Evolutionary conservation across 1,139 yeast species (phyloP).

Genomic region (Saccharomycopsis hybrid): DNA sequence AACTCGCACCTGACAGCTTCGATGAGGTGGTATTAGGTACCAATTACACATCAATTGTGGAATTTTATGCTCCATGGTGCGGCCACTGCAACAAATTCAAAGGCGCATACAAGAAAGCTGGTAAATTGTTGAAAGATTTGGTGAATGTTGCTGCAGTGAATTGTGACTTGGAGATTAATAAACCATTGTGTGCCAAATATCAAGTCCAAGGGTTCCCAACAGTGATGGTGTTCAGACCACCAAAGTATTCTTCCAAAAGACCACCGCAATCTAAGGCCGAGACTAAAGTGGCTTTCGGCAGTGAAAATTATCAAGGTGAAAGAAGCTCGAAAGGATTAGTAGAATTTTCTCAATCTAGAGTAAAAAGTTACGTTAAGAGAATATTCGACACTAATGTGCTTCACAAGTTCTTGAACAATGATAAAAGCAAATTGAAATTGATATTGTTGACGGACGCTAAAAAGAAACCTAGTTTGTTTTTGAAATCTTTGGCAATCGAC

Average conservation of each 20-base stretch:
- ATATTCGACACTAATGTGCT: constrained; percentile 34
- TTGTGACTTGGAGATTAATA: constrained; percentile 69
- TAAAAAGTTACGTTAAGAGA: constrained; percentile 67
- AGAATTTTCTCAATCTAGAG: constrained; percentile 51
- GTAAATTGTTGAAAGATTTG: constrained; percentile 50
- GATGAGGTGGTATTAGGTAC: constrained; percentile 57
- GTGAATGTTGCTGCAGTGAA: constrained; percentile 80
- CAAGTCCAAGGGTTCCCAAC: constrained; percentile 78
- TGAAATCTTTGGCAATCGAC: constrained; percentile 73
- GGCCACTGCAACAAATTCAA: constrained; percentile 63
- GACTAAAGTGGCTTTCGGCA: constrained; percentile 39
- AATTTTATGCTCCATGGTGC: constrained; percentile 98
- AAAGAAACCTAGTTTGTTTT: constrained; percentile 49
- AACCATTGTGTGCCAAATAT: constrained; percentile 62
- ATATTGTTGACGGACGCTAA: constrained; percentile 37
- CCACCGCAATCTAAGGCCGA: constrained; percentile 22
- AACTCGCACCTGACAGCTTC: constrained; percentile 52
- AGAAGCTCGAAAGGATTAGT: constrained; percentile 54
- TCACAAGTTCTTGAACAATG: constrained; percentile 26
- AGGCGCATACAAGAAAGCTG: constrained; percentile 56
- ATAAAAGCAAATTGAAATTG: constrained; percentile 33
- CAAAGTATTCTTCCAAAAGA: constrained; percentile 41
- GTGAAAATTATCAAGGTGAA: constrained; percentile 66
- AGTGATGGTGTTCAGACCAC: constrained; percentile 72
- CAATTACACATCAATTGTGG: constrained; percentile 77